Conservation (phyloP, 2,329 filamentous ascomycete genomes). For the Pseudonectria foliicola region DNA sequence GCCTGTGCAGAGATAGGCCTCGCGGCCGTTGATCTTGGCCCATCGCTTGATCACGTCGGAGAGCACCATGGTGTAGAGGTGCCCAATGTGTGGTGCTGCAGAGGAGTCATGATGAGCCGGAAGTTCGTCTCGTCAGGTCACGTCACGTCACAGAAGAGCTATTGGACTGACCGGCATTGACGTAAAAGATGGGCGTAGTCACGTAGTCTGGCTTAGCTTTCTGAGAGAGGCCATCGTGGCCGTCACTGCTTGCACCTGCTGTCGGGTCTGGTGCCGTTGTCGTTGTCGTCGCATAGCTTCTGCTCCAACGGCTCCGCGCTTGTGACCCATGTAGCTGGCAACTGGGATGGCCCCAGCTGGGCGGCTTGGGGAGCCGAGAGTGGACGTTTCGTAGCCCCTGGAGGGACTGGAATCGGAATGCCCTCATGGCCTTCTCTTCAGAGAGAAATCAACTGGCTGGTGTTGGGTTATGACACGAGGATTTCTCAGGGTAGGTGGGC, state of each 20-base stretch:
- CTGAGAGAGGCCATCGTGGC: too few species aligned
- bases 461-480: too few species aligned
- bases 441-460: too few species aligned
- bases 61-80: constrained; percentile 88
- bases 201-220: constrained; percentile 78
- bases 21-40: constrained; percentile 66
- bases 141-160: background rate
- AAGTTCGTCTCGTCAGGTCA: too few species aligned
- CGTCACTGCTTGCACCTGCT: too few species aligned
- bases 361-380: constrained; percentile 9
- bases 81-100: constrained; percentile 83
- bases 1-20: constrained; percentile 75
- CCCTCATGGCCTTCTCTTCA: constrained; percentile 19
- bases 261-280: background rate
- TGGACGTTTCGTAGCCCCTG: constrained; percentile 15
- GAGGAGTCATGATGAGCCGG: constrained; percentile 1
- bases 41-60: constrained; percentile 89
- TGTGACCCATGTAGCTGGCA: constrained; percentile 19
- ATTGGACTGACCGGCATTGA: constrained; percentile 68
- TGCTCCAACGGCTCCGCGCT: constrained; percentile 24
- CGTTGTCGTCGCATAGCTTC: constrained; percentile 15
- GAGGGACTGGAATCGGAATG: constrained; percentile 20
- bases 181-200: constrained; percentile 97
- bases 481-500: too few species aligned
- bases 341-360: constrained; percentile 22